Evolutionary conservation across 805 yeast genomes (phyloP), one percentile per base, ranked within the genome.

Genomic region (Phaffomyces antillensis): DNA sequence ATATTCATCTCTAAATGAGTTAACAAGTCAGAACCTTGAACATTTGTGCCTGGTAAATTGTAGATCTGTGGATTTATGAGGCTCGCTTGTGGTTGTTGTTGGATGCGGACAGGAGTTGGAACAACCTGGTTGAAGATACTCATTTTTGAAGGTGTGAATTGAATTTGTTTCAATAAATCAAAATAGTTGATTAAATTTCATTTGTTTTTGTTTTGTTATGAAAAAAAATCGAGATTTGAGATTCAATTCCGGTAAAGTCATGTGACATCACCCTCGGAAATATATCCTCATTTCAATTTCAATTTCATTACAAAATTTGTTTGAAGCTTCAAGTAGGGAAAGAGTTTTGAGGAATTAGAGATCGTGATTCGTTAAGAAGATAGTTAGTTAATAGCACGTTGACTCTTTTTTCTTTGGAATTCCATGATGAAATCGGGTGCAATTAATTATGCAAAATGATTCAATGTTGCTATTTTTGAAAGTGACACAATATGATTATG

Each of bases 1-100:
- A 57, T 45, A 36, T 43, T 57, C 43, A 46, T 47, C 40, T 54
- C 53, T 28, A 58, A 41, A 37, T 57, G 59, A 13, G 59, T 56
- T 26, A 54, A 46, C 16, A 58, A 43, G 41, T 58, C 62, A 8
- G 52, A 44, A 8, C 59, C 58, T 26, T 47, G 52, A 15, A 40
- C 47, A 40, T 49, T 50, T 30, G 58, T 50, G 5, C 54, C 56
- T 12, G 51, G 55, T 5, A 47, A 47, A 26, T 52, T 48, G 42
- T 50, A 47, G 13, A 47, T 16, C 18, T 37, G 41, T 12, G 41
- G 28, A 30, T 39, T 42, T 2, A 16, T 15, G 32, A 24, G 39
- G 5, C 12, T 36, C 20, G 17, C 37, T 24, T 11, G 37, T 23
- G 31, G 43, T 40, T 36, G 52, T 39, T 31, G 50, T 36, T 52